A percentile compares a stretch with the other conserved stretches of the same genome.
Evolutionary conservation across 2,329 filamentous ascomycete genomes (phyloP).

Genomic region (Shiraia sp.): DNA sequence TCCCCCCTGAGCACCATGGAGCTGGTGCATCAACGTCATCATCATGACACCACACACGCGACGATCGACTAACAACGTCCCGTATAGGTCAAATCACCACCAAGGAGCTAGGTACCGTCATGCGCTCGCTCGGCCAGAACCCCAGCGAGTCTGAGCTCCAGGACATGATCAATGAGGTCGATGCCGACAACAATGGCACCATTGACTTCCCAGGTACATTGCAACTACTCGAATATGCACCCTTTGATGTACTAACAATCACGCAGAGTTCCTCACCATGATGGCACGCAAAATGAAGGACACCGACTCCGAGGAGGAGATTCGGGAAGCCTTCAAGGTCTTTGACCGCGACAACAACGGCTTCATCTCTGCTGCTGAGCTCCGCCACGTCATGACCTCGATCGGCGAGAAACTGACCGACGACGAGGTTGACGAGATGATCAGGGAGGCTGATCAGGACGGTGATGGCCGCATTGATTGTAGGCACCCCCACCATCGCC

Average conservation of each 20-base stretch:
- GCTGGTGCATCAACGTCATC: conserved; percentile 6
- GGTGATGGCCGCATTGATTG: conserved; percentile 68
- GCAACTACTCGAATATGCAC: not conserved
- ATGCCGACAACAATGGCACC: conserved; percentile 66
- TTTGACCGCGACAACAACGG: conserved; percentile 69
- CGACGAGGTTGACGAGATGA: conserved; percentile 68
- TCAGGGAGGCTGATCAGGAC: conserved; percentile 66
- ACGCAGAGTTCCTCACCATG: conserved; percentile 65
- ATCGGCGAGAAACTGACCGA: conserved; percentile 67
- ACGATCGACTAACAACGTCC: conserved; percentile 14
- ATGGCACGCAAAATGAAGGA: conserved; percentile 67
- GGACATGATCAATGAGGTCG: conserved; percentile 70
- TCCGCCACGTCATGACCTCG: conserved; percentile 66
- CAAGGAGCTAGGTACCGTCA: conserved; percentile 65
- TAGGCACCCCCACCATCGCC: conserved; percentile 37
- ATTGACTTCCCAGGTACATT: conserved; percentile 64
- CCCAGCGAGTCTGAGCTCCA: conserved; percentile 65
- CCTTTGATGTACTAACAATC: conserved; percentile 6
- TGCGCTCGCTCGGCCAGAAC: conserved; percentile 66
- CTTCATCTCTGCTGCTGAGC: conserved; percentile 65
- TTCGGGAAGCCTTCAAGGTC: conserved; percentile 67
- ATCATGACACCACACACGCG: conserved; percentile 6
- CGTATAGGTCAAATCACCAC: conserved; percentile 64
- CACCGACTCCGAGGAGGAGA: conserved; percentile 66
- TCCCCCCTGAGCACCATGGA: conserved; percentile 2